Evolutionary conservation across 2,329 filamentous ascomycete species (phyloP), one percentile per base, ranked within the genome.

Genomic region (Penicillium sp.): DNA sequence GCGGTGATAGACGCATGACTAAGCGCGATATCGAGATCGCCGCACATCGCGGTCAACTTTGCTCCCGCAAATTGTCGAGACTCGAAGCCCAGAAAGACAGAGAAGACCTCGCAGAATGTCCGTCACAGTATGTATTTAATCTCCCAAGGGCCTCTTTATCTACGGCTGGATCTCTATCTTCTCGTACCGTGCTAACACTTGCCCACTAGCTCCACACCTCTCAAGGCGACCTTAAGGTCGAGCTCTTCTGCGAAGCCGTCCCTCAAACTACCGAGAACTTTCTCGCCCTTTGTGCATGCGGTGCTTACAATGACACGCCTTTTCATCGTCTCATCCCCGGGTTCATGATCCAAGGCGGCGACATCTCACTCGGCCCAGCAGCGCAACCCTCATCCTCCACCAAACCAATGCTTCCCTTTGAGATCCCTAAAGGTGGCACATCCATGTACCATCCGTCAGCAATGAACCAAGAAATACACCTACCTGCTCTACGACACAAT

Each of bases 211-310:
- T 98, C 10, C 89, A 96, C 68, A 98, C 93, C 34, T 87, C 83
- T 35, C 78, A 85, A 37, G 93, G 93, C 62, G 84, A 93, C 68
- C 77, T 98, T 63, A 98, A 97, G 72, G 80, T 97, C 57, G 93
- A 97, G 68, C 75, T 98, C 53, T 97, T 96, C 72, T 97, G 91
- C 73, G 88, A 96, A 65, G 84, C 86, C 55, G 88, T 94, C 20
- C 93, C 93, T 48, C 90, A 91, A 66, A 95, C 93, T 0, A 85
- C 89, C 48, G 87, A 95, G 70, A 84, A 83, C 66, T 84, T 84
- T 65, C 75, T 84, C 45, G 80, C 80, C 43, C 74, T 83, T 33
- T 81, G 78, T 68, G 80, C 80, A 32, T 77, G 74, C 25, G 71
- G 69, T 57, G 76, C 74, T 58, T 84, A 84, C 64, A 69, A 80